A percentile compares a stretch with the other conserved stretches of the same genome.
These are phyloP conservation scores for Dactylellina drechsleri DNA, from an alignment of 2,329 filamentous ascomycete genomes.

Conservation along the genomic window DNA sequence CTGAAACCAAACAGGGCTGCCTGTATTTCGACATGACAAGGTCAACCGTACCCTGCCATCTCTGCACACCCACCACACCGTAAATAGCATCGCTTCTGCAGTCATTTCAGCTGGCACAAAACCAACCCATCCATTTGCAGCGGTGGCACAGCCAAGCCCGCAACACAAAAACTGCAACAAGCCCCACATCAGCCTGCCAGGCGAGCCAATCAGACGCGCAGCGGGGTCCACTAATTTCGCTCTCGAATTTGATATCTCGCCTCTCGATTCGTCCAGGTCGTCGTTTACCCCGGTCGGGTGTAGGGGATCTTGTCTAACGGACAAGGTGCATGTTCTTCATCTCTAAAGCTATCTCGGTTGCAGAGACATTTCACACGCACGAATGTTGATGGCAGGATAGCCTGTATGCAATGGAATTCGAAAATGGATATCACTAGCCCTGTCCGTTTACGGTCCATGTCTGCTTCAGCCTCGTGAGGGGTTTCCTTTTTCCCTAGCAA, in stretches of 20 bases:
- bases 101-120: background rate
- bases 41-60: background rate
- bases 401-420: too few relatives aligned
- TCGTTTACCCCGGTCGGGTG: background rate
- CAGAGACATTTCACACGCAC: too few relatives aligned
- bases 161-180: constrained; percentile 18
- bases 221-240: background rate
- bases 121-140: background rate
- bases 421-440: too few relatives aligned
- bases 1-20: too few relatives aligned
- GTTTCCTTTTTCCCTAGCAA: too few relatives aligned
- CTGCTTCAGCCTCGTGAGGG: too few relatives aligned
- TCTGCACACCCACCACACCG: background rate
- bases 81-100: constrained; percentile 2
- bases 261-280: background rate
- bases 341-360: too few relatives aligned
- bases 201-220: background rate
- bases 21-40: background rate
- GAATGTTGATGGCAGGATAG: too few relatives aligned
- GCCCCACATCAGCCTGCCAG: constrained; percentile 11
- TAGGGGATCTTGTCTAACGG: too few relatives aligned
- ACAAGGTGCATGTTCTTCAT: too few relatives aligned
- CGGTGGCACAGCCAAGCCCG: constrained; percentile 23
- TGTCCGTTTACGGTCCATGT: too few relatives aligned
- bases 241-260: constrained; percentile 4